Conservation (phyloP, 257 asterid species). For the Solanum bulbocastanum region DNA sequence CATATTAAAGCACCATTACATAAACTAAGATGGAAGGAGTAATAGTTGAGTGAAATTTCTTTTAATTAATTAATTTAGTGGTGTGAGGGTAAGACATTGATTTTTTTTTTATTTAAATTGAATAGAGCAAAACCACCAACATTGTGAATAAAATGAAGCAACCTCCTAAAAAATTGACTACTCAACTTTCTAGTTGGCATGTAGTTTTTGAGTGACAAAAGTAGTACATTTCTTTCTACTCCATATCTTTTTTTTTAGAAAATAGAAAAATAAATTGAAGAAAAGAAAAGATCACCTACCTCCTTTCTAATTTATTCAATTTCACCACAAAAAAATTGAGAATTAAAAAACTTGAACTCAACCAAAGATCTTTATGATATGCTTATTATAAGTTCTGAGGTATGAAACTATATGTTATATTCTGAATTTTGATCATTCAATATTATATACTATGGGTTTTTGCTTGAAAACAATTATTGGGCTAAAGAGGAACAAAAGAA, state of each 20-base stretch:
- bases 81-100: neutral
- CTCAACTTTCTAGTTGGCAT: conserved; percentile 26
- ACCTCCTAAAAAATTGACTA: conserved; percentile 2
- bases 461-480: conserved; percentile 39
- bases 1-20: neutral
- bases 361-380: neutral
- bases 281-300: neutral
- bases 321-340: neutral
- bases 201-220: conserved; percentile 20
- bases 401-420: neutral
- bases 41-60: neutral
- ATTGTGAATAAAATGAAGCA: neutral
- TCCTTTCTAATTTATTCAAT: neutral
- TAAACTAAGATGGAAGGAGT: neutral
- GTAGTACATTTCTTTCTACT: neutral
- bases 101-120: neutral
- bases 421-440: neutral
- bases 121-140: neutral
- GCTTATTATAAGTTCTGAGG: neutral
- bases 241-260: neutral
- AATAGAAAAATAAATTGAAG: neutral
- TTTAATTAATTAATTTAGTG: neutral
- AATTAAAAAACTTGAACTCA: neutral
- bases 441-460: conserved; percentile 22
- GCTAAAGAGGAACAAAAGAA: conserved; percentile 28